These are phyloP conservation scores for Ogataea siamensis DNA, from an alignment of 805 yeast genomes.

Conservation along the genomic window DNA sequence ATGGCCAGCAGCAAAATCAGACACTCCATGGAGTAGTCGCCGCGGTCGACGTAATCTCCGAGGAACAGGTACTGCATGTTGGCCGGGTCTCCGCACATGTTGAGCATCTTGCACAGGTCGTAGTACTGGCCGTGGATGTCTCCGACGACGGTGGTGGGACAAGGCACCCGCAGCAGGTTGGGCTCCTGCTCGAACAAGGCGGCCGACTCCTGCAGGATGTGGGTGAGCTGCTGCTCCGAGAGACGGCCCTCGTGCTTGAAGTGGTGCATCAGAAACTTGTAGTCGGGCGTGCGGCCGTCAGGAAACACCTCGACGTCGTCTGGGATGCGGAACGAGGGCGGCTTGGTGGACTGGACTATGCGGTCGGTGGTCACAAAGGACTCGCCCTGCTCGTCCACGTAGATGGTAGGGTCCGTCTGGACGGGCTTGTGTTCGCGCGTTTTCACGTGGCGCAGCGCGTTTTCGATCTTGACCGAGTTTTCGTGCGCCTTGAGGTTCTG, in stretches of 20 bases:
- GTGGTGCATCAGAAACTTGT: constrained; percentile 69
- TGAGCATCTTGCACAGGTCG: constrained; percentile 85
- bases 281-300: constrained; percentile 63
- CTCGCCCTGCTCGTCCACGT: constrained; percentile 59
- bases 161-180: constrained; percentile 73
- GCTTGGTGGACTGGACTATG: constrained; percentile 51
- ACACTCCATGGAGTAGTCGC: constrained; percentile 87
- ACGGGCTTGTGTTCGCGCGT: constrained; percentile 34
- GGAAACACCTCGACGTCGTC: constrained; percentile 65
- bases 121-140: constrained; percentile 96
- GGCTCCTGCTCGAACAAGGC: constrained; percentile 66
- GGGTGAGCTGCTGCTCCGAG: constrained; percentile 63
- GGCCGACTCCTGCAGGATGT: constrained; percentile 64
- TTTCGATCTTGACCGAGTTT: constrained; percentile 57
- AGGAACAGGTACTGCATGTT: constrained; percentile 75
- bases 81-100: constrained; percentile 87
- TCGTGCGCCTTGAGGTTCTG: constrained; percentile 31
- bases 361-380: constrained; percentile 55
- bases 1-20: constrained; percentile 71
- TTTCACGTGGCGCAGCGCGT: constrained; percentile 61
- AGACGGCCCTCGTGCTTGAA: constrained; percentile 80
- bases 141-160: constrained; percentile 95
- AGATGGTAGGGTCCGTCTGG: constrained; percentile 39
- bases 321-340: constrained; percentile 67
- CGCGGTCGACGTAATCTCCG: constrained; percentile 96